Percentiles rank a stretch among this genome's conserved stretches.
Conservation (phyloP, 495 filamentous ascomycete genomes). For the Aspergillus baeticus region DNA sequence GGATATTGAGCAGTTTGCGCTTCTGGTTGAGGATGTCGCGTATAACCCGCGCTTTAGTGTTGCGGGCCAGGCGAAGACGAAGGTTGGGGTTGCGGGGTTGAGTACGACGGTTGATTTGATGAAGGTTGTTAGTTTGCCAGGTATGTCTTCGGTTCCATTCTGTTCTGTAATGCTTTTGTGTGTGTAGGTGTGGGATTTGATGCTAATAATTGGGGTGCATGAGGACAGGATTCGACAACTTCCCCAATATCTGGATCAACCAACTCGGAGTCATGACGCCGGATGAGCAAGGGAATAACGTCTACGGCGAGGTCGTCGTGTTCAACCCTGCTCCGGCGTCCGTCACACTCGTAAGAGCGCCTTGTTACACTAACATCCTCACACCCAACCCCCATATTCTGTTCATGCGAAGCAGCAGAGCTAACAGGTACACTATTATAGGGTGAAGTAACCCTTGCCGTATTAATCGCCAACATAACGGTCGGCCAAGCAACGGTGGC, state of each 20-base stretch:
- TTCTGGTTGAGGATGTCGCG: conserved; percentile 1
- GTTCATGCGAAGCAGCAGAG: not conserved
- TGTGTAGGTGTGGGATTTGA: not conserved
- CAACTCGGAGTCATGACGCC: not conserved
- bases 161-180: not conserved
- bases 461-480: not conserved
- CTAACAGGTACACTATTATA: not conserved
- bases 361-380: too few relatives aligned
- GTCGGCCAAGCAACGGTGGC: not conserved
- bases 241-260: not conserved
- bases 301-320: not conserved
- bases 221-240: conserved; percentile 6
- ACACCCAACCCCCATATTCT: not conserved
- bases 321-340: conserved; percentile 4
- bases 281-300: conserved; percentile 6
- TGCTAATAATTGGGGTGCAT: not conserved
- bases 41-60: not conserved
- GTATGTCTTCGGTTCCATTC: not conserved
- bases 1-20: conserved; percentile 3
- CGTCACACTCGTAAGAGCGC: conserved; percentile 10
- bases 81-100: not conserved
- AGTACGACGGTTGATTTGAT: not conserved
- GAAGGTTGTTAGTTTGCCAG: conserved; percentile 1
- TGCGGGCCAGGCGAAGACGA: not conserved
- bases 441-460: conserved; percentile 2